Percentiles rank a stretch among this genome's conserved stretches.
These are phyloP conservation scores for Eucalyptus curtisii DNA, from an alignment of 345 rosid genomes.

Conservation along the genomic window DNA sequence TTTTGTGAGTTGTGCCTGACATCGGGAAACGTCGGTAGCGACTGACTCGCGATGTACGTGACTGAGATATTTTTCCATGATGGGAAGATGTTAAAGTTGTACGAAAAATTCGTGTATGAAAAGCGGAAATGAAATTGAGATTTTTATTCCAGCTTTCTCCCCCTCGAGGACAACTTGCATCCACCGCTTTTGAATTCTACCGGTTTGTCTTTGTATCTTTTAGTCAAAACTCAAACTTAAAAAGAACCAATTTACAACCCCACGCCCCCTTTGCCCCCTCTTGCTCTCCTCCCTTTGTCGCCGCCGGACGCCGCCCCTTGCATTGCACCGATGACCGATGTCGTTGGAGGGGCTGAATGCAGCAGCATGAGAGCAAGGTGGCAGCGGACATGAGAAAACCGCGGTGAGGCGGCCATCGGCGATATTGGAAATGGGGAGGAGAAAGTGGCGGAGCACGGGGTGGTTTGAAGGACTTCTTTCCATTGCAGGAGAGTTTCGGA, in stretches of 20 bases:
- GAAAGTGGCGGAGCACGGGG: not conserved
- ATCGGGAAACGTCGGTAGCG: not conserved
- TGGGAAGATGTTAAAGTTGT: not conserved
- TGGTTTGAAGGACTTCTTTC: not conserved
- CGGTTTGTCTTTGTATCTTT: not conserved
- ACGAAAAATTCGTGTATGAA: not conserved
- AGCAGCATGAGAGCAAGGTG: not conserved
- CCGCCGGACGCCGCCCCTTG: not conserved
- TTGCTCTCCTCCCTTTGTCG: not conserved
- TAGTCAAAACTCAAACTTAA: not conserved
- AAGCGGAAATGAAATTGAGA: not conserved
- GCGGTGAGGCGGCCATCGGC: not conserved
- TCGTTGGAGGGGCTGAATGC: not conserved
- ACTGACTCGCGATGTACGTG: not conserved
- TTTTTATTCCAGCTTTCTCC: not conserved
- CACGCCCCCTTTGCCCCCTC: not conserved
- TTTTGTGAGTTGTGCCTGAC: not conserved
- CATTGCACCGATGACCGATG: not conserved
- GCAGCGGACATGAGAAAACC: not conserved
- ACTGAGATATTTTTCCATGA: not conserved
- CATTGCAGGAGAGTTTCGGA: not conserved
- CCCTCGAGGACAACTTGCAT: not conserved
- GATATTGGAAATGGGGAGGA: accelerated
- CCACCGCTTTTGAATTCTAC: not conserved
- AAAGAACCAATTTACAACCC: not conserved